Evolutionary conservation across 106 monocot species (phyloP), one percentile per base, ranked within the genome.

Genomic region (Dendrobium nobile): DNA sequence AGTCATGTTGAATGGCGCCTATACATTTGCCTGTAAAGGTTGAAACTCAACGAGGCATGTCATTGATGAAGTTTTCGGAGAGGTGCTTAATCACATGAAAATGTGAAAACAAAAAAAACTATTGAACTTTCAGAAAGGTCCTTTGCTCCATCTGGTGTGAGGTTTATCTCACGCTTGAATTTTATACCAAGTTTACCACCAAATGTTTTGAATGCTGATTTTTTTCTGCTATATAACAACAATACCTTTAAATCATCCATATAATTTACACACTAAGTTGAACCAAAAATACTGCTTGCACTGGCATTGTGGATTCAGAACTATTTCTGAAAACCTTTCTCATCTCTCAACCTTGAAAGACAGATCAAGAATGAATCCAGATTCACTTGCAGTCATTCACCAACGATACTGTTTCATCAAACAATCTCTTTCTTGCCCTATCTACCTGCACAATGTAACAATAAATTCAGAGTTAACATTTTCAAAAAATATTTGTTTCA

Each of bases 361-460:
- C 19, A 51, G 48, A n/a, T 0, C 22, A n/a, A 51, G 22, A 22
- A 76, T 76, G 4, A 44, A 37, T 78, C 1, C 5, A 70, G 4
- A 72, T 40, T 86, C 59, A 82, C 54, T 82, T 86, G 28, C 31
- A 72, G 44, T 22, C 55, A 47, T 65, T 72, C 47, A 80, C 83
- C 43, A 77, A 18, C 48, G 80, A 70, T 3, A 72, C 18, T 65
- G 9, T 80, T 65, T 74, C 75, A 0, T 74, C 77, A 41, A 82
- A 65, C 44, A 81, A 19, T 41, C 87, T 56, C 26, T 84, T 73
- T 77, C 83, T 87, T 1, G 87, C 90, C 75, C 28, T 77, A 41
- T 84, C 77, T 48, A 73, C 90, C 90, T 90, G 87, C 54, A 87
- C 33, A 47, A 64, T 67, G 20, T 0, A 77, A 27, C 26, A 33